Conservation (phyloP, 129 eudicot species). For the Lonicera japonica region DNA sequence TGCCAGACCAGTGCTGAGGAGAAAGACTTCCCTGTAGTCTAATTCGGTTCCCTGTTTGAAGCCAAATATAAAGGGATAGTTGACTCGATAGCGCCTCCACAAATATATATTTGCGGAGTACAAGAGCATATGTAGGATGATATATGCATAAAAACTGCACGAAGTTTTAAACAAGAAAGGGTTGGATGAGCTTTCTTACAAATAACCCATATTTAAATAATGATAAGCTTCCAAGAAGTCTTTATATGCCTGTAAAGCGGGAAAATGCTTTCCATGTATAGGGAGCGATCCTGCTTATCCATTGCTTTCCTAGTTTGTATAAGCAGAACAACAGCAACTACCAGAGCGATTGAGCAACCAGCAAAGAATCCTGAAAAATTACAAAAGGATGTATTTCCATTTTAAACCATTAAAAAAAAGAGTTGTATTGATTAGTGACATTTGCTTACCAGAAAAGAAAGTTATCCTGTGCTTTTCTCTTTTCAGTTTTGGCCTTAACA, state of each 20-base stretch:
- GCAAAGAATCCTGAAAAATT: slow-evolving; percentile 29
- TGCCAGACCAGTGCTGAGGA: slow-evolving; percentile 26
- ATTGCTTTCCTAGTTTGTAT: slow-evolving; percentile 21
- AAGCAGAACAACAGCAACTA: slow-evolving; percentile 25
- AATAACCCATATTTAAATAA: too few relatives aligned
- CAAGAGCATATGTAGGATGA: slow-evolving; percentile 41
- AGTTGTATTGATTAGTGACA: not conserved
- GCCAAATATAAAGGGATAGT: slow-evolving; percentile 42
- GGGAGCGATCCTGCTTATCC: slow-evolving; percentile 5
- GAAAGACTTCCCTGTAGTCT: slow-evolving; percentile 31
- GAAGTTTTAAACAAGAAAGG: slow-evolving; percentile 4
- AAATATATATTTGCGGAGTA: slow-evolving; percentile 40
- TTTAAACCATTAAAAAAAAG: not conserved
- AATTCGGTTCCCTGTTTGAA: slow-evolving; percentile 41
- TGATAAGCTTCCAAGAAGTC: not conserved
- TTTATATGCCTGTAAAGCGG: slow-evolving; percentile 33
- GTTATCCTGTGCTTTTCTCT: slow-evolving; percentile 67
- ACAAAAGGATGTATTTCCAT: not conserved
- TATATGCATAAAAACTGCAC: slow-evolving; percentile 38
- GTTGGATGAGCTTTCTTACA: not conserved
- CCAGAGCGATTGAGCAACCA: slow-evolving; percentile 37
- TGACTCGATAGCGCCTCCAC: slow-evolving; percentile 41
- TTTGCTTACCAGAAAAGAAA: slow-evolving; percentile 58
- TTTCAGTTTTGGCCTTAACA: slow-evolving; percentile 51
- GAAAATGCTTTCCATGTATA: slow-evolving; percentile 38